Conservation (phyloP, 371 early-diverging fungal genomes). For the Syncephalastrum contaminatum region DNA sequence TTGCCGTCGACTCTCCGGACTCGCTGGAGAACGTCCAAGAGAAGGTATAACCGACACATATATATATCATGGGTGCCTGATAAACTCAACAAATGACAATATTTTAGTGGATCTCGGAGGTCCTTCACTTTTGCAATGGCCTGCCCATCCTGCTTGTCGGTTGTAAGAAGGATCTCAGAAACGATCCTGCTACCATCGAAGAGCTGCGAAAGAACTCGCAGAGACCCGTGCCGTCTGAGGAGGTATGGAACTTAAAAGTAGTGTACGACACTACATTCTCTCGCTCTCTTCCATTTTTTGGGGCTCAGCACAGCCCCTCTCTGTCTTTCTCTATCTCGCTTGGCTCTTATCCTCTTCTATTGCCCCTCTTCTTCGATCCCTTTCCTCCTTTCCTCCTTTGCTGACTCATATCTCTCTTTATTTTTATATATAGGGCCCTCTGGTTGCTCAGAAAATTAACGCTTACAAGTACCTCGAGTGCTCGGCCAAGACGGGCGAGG, state of each 20-base stretch:
- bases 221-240: slow-evolving; percentile 75
- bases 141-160: slow-evolving; percentile 88
- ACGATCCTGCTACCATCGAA: slow-evolving; percentile 73
- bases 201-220: slow-evolving; percentile 75
- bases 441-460: slow-evolving; percentile 65
- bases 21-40: slow-evolving; percentile 85
- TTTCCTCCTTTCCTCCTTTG: too few relatives aligned
- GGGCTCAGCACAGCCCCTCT: slow-evolving; percentile 2
- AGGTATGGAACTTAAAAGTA: slow-evolving; percentile 44
- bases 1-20: slow-evolving; percentile 82
- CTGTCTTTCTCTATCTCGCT: background rate
- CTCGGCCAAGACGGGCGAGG: slow-evolving; percentile 68
- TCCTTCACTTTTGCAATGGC: slow-evolving; percentile 83
- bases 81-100: background rate
- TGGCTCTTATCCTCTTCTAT: background rate
- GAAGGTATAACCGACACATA: slow-evolving; percentile 39
- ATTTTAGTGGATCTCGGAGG: slow-evolving; percentile 89
- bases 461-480: slow-evolving; percentile 82
- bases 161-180: slow-evolving; percentile 89
- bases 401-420: background rate
- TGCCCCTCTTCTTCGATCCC: background rate
- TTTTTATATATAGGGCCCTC: slow-evolving; percentile 46
- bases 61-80: background rate
- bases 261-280: background rate
- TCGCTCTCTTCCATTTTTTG: background rate